Base-by-base conservation (phyloP, 805 yeast genomes). In the Metschnikowia shivogae region DNA sequence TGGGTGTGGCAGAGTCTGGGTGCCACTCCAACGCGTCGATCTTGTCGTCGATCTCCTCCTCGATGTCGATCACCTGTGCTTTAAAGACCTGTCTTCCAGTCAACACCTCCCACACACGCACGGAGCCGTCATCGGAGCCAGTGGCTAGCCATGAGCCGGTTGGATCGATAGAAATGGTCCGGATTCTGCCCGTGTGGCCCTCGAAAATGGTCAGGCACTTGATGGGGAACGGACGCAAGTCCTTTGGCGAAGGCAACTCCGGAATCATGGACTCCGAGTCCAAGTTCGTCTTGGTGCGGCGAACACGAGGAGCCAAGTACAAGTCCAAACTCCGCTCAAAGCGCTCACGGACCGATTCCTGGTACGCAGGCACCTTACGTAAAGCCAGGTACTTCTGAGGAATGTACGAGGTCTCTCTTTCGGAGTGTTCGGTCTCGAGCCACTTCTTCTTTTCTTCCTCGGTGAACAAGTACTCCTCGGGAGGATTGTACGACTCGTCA, bases 241-340 rank as follows among this genome's bases (percentile, higher is more conserved):
- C 99, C 67, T 89, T 84, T 48, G 99, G 99, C 19, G 96, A 87
- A 33, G 99, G 99, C 55, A 93, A 77, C 59, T 93, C 96, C 9
- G 99, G 99, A 55, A 93, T 83, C 60, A 93, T 78, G 34, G 95
- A 85, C 54, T 93, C 98, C 6, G 99, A 98, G 59, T 93, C 98
- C 57, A 93, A 89, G 63, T 90, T 85, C 60, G 89, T 76, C 67
- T 89, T 89, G 64, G 87, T 84, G 57, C 82, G 88, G 60, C 96
- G 87, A 44, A 88, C 92, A 70, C 99, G 83, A 51, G 99, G 99
- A 2, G 99, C 99, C 55, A 93, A 73, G 61, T 93, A 93, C 56
- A 92, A 74, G 69, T 93, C 99, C 62, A 93, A 73, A 55, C 93
- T 86, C 61, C 99, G 81, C 72, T 93, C 99, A 61, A 93, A 93